Percentiles rank a stretch among this genome's conserved stretches.
Conservation (phyloP, 2,329 filamentous ascomycete species). For the Geosmithia morbida region DNA sequence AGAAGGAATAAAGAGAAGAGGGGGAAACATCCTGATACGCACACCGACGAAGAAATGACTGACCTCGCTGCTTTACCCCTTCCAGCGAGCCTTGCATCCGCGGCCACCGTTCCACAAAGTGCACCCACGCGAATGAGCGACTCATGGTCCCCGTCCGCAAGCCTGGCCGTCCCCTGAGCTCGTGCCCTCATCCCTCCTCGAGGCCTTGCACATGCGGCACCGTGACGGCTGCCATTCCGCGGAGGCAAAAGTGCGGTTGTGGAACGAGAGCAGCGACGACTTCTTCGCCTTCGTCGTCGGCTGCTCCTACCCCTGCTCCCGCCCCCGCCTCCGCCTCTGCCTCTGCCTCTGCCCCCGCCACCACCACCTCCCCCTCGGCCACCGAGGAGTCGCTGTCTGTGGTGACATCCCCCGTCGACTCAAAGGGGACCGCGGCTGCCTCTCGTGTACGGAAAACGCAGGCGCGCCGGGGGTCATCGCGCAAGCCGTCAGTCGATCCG, state of each 20-base stretch:
- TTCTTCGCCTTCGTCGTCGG: background rate
- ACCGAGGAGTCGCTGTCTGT: slow-evolving; percentile 8
- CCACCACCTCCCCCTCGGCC: background rate
- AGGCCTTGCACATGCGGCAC: slow-evolving; percentile 46
- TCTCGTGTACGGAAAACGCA: slow-evolving; percentile 32
- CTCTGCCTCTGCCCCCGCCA: background rate
- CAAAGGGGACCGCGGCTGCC: slow-evolving; percentile 8
- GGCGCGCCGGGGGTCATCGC: slow-evolving; percentile 16
- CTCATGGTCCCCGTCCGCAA: slow-evolving; percentile 59
- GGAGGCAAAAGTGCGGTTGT: slow-evolving; percentile 41
- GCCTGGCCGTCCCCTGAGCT: slow-evolving; percentile 54
- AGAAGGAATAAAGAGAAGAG: no score
- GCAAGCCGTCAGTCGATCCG: slow-evolving; percentile 36
- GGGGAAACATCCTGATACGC: background rate
- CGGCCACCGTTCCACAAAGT: slow-evolving; percentile 63
- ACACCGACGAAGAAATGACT: background rate
- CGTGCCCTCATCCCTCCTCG: slow-evolving; percentile 51
- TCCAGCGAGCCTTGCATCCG: slow-evolving; percentile 58
- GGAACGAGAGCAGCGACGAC: slow-evolving; percentile 11
- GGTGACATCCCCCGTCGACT: slow-evolving; percentile 4
- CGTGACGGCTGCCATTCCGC: slow-evolving; percentile 50
- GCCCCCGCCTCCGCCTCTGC: slow-evolving; percentile 6
- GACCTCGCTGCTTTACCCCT: no score
- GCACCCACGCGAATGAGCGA: slow-evolving; percentile 52
- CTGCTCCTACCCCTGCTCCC: background rate